These are phyloP conservation scores for Gossypium schwendimanii DNA, from an alignment of 441 rosid genomes.

Conservation along the genomic window DNA sequence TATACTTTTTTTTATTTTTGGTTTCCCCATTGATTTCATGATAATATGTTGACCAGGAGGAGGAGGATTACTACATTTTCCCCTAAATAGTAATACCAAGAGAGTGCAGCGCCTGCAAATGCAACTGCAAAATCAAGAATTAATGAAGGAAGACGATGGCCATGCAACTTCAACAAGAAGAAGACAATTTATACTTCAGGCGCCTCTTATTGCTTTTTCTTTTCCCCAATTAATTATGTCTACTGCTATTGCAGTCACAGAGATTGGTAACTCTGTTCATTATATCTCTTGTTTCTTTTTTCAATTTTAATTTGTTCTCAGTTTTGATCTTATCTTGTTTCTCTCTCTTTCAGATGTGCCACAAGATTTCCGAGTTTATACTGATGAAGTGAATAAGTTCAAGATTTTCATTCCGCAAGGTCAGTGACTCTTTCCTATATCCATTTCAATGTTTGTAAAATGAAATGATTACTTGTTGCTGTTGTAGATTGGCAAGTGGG, in stretches of 20 bases:
- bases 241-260: constrained; percentile 46
- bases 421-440: constrained; percentile 5
- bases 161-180: constrained; percentile 26
- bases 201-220: constrained; percentile 38
- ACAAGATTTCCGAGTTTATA: constrained; percentile 44
- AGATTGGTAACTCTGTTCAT: constrained; percentile 27
- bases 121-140: constrained; percentile 5
- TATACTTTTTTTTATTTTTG: not conserved
- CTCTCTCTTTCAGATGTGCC: constrained; percentile 23
- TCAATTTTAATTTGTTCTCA: not conserved
- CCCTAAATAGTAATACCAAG: not conserved
- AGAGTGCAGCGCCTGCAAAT: constrained; percentile 13
- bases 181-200: constrained; percentile 48
- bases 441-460: not conserved
- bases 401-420: constrained; percentile 84
- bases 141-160: constrained; percentile 16
- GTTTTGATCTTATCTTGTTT: not conserved
- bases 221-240: constrained; percentile 28
- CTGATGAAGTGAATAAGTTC: constrained; percentile 78
- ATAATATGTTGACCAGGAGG: not conserved
- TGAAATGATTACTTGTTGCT: not conserved
- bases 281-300: not conserved
- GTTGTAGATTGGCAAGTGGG: constrained; percentile 74
- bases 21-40: not conserved
- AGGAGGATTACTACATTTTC: not conserved